Evolutionary conservation across 78 protist genomes (phyloP), one percentile per base, ranked within the genome.

Genomic region (Parvularia atlantis): DNA sequence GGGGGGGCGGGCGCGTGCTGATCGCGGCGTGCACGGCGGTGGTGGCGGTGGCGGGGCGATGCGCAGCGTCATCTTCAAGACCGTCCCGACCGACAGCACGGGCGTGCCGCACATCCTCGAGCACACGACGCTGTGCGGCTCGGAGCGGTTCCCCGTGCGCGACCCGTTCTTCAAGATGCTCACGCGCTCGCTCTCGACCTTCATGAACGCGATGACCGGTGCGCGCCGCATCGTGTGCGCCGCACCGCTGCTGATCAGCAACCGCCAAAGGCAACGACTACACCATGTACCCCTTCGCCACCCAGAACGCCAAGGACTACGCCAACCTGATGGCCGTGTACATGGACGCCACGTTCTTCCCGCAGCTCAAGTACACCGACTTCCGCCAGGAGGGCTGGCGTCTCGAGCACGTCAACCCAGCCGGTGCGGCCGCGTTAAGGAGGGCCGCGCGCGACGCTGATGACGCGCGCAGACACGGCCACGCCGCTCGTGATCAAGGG

Each of bases 21-120:
- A 14, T 50, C 17, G 14, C 17, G 14, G 17, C 54, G n/a, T n/a
- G n/a, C n/a, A n/a, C n/a, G n/a, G n/a, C n/a, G n/a, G n/a, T n/a
- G n/a, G n/a, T n/a, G n/a, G 9, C 16, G 33, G 13, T 30, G 40
- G n/a, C n/a, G n/a, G n/a, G n/a, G n/a, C n/a, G n/a, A n/a, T n/a
- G n/a, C 28, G 10, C 77, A 82, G 87, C 58, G 83, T 90, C 2
- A 73, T 72, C 37, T 88, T 88, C 63, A 64, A 80, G 36, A 92
- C 96, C 0, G 76, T 73, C 1, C 87, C 93, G 20, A 10, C 26
- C 2, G 77, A 75, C 52, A 63, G 76, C 66, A 84, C 77, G 0
- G 97, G 97, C 31, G 83, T 89, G 35, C 71, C 93, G 16, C 98
- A 95, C 73, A 87, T 95, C 39, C 66, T 95, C 30, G 98, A 95